phyloP scores from a whole-genome alignment of 495 filamentous ascomycete genomes.

The Aspergillus funiculosus region DNA sequence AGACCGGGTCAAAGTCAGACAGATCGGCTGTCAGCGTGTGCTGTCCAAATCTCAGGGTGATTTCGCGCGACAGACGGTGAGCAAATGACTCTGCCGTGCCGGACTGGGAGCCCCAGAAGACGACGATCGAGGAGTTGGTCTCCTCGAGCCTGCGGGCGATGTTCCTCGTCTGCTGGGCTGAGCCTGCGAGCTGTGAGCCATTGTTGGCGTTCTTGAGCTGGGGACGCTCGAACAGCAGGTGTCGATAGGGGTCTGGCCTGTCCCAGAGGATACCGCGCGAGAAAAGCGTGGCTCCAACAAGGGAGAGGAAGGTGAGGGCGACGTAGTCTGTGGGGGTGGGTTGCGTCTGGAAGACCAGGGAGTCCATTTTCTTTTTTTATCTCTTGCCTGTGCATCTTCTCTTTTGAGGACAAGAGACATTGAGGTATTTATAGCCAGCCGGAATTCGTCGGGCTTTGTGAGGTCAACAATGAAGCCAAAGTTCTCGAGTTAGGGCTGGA shows the following conservation, averaged over 20 bases:
- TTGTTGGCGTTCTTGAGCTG: slow-evolving; percentile 28
- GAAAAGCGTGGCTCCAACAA: slow-evolving; percentile 25
- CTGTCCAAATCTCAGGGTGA: slow-evolving; percentile 38
- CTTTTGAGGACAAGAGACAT: too few relatives aligned
- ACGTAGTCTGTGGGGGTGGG: slow-evolving; percentile 28
- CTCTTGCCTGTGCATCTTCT: background rate
- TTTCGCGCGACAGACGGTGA: slow-evolving; percentile 41
- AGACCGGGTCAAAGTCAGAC: slow-evolving; percentile 44
- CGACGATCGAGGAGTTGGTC: slow-evolving; percentile 35
- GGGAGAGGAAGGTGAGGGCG: slow-evolving; percentile 26
- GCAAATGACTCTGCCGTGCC: slow-evolving; percentile 50
- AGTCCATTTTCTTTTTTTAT: slow-evolving; percentile 10
- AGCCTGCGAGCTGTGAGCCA: slow-evolving; percentile 2
- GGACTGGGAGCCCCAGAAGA: slow-evolving; percentile 54
- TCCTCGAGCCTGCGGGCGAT: slow-evolving; percentile 33
- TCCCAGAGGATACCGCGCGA: slow-evolving; percentile 35
- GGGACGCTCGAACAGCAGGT: slow-evolving; percentile 29
- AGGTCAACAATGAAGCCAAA: background rate
- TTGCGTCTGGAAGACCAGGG: slow-evolving; percentile 21
- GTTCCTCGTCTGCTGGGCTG: slow-evolving; percentile 29
- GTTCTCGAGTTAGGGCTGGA: background rate
- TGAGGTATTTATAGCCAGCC: background rate
- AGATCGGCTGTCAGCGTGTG: slow-evolving; percentile 42
- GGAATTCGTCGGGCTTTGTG: background rate
- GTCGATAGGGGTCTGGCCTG: slow-evolving; percentile 27